Evolutionary conservation across 257 asterid genomes (phyloP), one percentile per base, ranked within the genome.

Genomic region (Solanum pinnatisectum): DNA sequence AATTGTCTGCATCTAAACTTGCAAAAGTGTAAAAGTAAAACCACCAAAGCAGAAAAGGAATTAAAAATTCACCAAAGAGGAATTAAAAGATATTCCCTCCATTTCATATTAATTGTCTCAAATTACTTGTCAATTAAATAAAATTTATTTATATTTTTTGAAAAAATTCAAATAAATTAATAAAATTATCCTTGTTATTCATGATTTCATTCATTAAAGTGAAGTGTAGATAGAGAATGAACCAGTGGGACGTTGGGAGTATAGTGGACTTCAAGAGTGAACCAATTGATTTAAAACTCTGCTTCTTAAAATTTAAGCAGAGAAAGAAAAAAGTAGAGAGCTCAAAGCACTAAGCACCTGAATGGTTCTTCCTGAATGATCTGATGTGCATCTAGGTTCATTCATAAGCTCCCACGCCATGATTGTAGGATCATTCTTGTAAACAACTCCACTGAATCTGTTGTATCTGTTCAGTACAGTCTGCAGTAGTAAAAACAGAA

Each of bases 391-490:
- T 91, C 98, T 93, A 9, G 98, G 98, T 91, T 97, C 98, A 93
- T 96, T 96, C 96, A 96, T 96, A 60, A 97, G 98, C 84, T 97
- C 99, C 99, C 99, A 97, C 2, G 99, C 98, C 99, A 97, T 97
- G 78, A 97, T 97, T 88, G 98, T 96, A 12, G 98, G 98, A 76
- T 97, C 99, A 92, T 96, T 93, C 94, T 93, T 96, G 95, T 97
- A 97, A 85, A 88, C 52, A 77, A 90, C 87, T 88, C 98, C 94
- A 68, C 84, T 94, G 22, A 90, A 82, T 35, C 92, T 92, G 90
- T 97, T 97, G 78, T 87, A 83, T 88, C 99, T 93, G 88, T 93
- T 95, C 20, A 97, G 89, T 91, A 97, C 92, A 86, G 90, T 92
- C 99, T 97, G 90, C 93, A 91, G 71, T 42, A 65, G 68, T 87